Conservation (phyloP, 2,329 filamentous ascomycete genomes). For the Exophiala bonariae region DNA sequence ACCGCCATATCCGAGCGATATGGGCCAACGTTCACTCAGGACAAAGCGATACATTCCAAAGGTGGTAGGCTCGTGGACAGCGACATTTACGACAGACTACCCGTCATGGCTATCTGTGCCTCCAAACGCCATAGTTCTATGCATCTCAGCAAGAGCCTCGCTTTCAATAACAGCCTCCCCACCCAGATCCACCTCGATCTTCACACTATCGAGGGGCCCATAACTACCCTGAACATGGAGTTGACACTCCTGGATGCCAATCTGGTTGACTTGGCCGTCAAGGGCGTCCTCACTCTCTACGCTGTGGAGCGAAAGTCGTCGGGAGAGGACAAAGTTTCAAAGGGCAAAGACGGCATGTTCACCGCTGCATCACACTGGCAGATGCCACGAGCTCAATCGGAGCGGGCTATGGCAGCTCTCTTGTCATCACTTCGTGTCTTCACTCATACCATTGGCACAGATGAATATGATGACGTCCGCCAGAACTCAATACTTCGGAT, state of each 20-base stretch:
- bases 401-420: conserved; percentile 36
- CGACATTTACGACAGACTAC: conserved; percentile 1
- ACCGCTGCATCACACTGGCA: conserved; percentile 9
- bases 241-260: conserved; percentile 7
- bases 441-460: conserved; percentile 18
- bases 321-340: background rate
- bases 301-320: conserved; percentile 9
- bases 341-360: conserved; percentile 12
- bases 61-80: conserved; percentile 4
- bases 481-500: conserved; percentile 34
- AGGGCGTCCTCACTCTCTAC: conserved; percentile 12
- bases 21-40: conserved; percentile 4
- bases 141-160: background rate
- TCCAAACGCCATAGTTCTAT: background rate
- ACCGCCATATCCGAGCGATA: conserved; percentile 1
- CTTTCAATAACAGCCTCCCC: background rate
- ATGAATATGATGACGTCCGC: conserved; percentile 24
- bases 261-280: conserved; percentile 8
- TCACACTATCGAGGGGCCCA: conserved; percentile 13
- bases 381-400: conserved; percentile 15
- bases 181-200: conserved; percentile 5
- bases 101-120: conserved; percentile 7
- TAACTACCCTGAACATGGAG: conserved; percentile 4
- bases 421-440: conserved; percentile 38
- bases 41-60: conserved; percentile 6